Evolutionary conservation across 306 rosid genomes (phyloP).

Genomic region (Glycine soja): DNA sequence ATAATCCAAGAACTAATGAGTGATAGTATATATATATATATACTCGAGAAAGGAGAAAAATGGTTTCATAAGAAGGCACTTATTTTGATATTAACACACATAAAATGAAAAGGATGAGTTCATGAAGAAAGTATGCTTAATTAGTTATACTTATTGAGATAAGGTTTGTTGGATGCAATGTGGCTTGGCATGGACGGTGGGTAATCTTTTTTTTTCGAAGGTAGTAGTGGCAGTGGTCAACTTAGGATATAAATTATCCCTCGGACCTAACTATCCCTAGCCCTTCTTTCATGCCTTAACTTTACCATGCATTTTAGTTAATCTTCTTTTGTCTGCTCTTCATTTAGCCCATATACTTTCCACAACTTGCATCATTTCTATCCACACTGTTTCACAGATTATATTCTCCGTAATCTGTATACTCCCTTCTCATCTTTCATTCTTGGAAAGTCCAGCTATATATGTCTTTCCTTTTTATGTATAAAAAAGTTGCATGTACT

Average conservation of each 20-base stretch:
- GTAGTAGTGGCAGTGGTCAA: slow-evolving; percentile 64
- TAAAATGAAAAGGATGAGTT: slow-evolving; percentile 34
- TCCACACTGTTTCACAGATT: slow-evolving; percentile 43
- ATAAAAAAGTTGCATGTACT: slow-evolving; percentile 38
- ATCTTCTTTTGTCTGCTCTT: slow-evolving; percentile 48
- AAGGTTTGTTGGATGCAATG: slow-evolving; percentile 39
- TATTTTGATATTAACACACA: background rate
- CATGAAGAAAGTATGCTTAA: background rate
- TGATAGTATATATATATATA: no score
- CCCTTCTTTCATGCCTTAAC: slow-evolving; percentile 58
- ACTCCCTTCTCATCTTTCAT: slow-evolving; percentile 41
- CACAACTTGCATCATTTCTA: slow-evolving; percentile 56
- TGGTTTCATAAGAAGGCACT: no score
- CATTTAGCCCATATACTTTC: slow-evolving; percentile 41
- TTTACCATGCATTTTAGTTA: slow-evolving; percentile 57
- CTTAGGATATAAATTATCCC: slow-evolving; percentile 60
- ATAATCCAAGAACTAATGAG: background rate
- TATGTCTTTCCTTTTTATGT: slow-evolving; percentile 43
- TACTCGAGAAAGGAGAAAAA: no score
- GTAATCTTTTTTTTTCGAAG: slow-evolving; percentile 19
- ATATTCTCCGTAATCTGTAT: slow-evolving; percentile 43
- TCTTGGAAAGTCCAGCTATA: slow-evolving; percentile 28
- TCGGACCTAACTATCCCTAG: slow-evolving; percentile 48
- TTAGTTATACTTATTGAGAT: slow-evolving; percentile 11
- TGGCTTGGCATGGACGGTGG: slow-evolving; percentile 44